phyloP scores from a whole-genome alignment of 2,329 filamentous ascomycete species.

The Sporothrix schenckii region DNA sequence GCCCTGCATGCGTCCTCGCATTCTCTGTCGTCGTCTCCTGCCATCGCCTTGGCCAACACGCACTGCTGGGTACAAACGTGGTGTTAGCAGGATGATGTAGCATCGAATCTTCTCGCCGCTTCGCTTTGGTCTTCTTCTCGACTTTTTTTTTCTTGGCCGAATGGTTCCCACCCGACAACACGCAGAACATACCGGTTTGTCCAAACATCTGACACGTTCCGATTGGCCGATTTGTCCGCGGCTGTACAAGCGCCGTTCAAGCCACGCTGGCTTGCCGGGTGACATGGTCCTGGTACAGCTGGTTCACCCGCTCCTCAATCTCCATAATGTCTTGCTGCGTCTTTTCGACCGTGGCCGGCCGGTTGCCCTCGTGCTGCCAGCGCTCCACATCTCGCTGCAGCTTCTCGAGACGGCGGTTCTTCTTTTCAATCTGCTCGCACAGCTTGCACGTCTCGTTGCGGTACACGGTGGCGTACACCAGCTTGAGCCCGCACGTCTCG shows the following conservation, averaged over 20 bases:
- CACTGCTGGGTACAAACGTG: not conserved
- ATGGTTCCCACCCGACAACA: not conserved
- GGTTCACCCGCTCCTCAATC: constrained; percentile 62
- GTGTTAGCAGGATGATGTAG: constrained; percentile 20
- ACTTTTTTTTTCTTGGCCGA: not conserved
- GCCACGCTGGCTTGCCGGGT: constrained; percentile 47
- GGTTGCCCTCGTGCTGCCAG: constrained; percentile 76
- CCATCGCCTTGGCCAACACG: constrained; percentile 1
- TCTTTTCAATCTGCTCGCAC: constrained; percentile 88
- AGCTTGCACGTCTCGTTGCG: constrained; percentile 72
- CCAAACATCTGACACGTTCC: not conserved
- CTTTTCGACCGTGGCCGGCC: constrained; percentile 70
- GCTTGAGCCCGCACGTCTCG: constrained; percentile 93
- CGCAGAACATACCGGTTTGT: constrained; percentile 15
- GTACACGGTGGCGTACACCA: constrained; percentile 74
- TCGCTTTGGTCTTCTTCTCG: not conserved
- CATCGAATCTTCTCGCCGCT: constrained; percentile 9
- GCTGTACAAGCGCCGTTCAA: constrained; percentile 37
- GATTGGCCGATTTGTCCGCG: not conserved
- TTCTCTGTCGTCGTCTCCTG: not conserved
- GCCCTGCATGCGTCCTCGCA: not conserved
- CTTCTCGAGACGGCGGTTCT: constrained; percentile 72
- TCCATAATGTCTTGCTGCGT: constrained; percentile 70
- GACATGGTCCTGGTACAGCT: constrained; percentile 49
- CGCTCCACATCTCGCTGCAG: constrained; percentile 74